These are phyloP conservation scores for Pharnaceum exiguum DNA, from an alignment of 148 eudicot genomes.

Conservation along the genomic window DNA sequence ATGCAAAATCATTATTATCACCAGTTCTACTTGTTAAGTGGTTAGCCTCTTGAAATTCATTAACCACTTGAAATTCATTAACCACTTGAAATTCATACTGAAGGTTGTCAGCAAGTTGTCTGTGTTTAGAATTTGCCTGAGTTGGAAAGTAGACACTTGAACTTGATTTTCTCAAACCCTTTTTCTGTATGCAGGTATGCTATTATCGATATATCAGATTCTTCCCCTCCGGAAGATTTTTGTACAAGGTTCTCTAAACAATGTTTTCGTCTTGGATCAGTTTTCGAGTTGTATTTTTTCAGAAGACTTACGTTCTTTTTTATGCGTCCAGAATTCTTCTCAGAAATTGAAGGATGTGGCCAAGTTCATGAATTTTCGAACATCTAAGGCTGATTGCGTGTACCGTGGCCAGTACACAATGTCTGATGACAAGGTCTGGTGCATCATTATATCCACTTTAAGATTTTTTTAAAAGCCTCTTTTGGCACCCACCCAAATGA, in stretches of 20 bases:
- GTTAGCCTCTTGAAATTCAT: no score
- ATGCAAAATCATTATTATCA: no score
- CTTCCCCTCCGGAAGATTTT: conserved; percentile 87
- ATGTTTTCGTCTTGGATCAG: no score
- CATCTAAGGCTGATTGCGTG: conserved; percentile 56
- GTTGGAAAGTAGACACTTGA: background rate
- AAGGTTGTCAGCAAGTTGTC: no score
- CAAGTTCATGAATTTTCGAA: conserved; percentile 64
- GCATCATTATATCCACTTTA: no score
- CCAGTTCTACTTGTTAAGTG: no score
- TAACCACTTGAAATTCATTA: no score
- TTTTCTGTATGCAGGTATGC: conserved; percentile 61
- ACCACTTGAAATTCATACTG: no score
- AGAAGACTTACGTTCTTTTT: conserved; percentile 2
- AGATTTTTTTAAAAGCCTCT: no score
- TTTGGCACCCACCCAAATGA: background rate
- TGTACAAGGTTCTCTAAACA: conserved; percentile 61
- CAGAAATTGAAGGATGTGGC: conserved; percentile 83
- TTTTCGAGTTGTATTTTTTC: background rate
- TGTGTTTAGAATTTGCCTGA: background rate
- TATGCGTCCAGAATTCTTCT: conserved; percentile 66
- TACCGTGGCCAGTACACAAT: conserved; percentile 79
- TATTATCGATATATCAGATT: conserved; percentile 88
- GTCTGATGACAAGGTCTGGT: conserved; percentile 84
- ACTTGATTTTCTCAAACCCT: background rate